Evolutionary conservation across 345 rosid genomes (phyloP), one percentile per base, ranked within the genome.

Genomic region (Linum tenue): DNA sequence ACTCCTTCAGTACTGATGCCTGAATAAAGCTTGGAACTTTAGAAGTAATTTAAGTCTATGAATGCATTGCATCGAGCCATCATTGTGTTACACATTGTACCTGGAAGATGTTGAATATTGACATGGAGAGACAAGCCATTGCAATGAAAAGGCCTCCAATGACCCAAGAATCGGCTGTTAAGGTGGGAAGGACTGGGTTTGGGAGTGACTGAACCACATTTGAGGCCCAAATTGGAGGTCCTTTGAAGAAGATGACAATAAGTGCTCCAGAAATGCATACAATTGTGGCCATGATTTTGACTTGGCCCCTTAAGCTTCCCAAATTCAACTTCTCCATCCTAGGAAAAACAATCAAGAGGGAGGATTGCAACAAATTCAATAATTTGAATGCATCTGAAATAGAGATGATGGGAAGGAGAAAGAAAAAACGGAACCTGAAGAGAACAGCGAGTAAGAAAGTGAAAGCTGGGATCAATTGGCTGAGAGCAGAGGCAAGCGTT

Each of bases 361-460:
- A n/a, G 10, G 38, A 7, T 37, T 64, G 14, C n/a, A 39, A 5
- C 39, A 48, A 42, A 57, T 41, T 8, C 48, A 16, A 12, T 31
- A 72, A 37, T 35, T n/a, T 36, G 14, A 56, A 63, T 56, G 37
- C 61, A 70, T 17, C 3, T 42, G 10, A 35, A 5, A 41, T 2
- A 6, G 7, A 48, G 39, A 7, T 37, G 37, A 37, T 7, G 8
- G 36, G 6, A 58, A 51, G 38, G 70, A 51, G n/a, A 67, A 62
- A 44, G 1, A 55, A 55, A n/a, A n/a, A n/a, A n/a, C n/a, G 5
- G 60, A 71, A 85, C 90, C 87, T 77, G 82, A 81, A 85, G 73
- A 78, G 59, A 39, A 78, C 81, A 65, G 90, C 87, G n/a, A 82
- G 80, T 72, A 79, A 60, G 71, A 85, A 85, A 65, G 85, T 85